phyloP scores from a whole-genome alignment of 768 basidiomycete genomes.

The Pisolithus orientalis region DNA sequence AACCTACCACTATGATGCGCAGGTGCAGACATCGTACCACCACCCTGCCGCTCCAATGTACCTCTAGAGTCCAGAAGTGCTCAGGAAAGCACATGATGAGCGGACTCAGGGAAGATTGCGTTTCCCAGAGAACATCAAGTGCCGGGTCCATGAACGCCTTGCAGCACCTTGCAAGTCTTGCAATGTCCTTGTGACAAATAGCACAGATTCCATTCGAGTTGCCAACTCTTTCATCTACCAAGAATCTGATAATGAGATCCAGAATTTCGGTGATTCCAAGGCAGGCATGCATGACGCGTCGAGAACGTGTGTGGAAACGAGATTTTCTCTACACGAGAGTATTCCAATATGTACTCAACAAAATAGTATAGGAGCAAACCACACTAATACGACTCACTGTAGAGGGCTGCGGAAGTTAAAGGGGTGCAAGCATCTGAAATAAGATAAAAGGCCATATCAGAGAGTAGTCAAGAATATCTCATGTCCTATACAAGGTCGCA shows the following conservation, averaged over 20 bases:
- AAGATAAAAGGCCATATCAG: too few relatives aligned
- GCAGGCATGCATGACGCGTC: slow-evolving; percentile 19
- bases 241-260: slow-evolving; percentile 16
- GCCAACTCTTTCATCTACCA: slow-evolving; percentile 13
- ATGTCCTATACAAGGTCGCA: too few relatives aligned
- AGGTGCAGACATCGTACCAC: too few relatives aligned
- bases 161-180: slow-evolving; percentile 23
- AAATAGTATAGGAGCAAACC: too few relatives aligned
- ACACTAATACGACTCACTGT: too few relatives aligned
- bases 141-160: slow-evolving; percentile 21
- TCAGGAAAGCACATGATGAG: slow-evolving; percentile 23
- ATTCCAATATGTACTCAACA: too few relatives aligned
- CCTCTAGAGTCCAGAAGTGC: slow-evolving; percentile 16
- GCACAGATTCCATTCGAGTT: slow-evolving; percentile 10
- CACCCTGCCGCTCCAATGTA: not conserved
- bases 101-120: slow-evolving; percentile 23
- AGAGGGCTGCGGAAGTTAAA: too few relatives aligned
- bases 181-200: slow-evolving; percentile 15
- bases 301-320: too few relatives aligned
- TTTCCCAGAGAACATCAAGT: slow-evolving; percentile 26
- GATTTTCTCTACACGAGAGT: too few relatives aligned
- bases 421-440: too few relatives aligned
- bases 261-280: slow-evolving; percentile 22
- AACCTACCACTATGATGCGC: not conserved
- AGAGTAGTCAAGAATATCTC: too few relatives aligned